Percentiles rank a stretch among this genome's conserved stretches.
These are phyloP conservation scores for Paracorniculantispora psalliotae DNA, from an alignment of 2,329 filamentous ascomycete species.

Conservation along the genomic window DNA sequence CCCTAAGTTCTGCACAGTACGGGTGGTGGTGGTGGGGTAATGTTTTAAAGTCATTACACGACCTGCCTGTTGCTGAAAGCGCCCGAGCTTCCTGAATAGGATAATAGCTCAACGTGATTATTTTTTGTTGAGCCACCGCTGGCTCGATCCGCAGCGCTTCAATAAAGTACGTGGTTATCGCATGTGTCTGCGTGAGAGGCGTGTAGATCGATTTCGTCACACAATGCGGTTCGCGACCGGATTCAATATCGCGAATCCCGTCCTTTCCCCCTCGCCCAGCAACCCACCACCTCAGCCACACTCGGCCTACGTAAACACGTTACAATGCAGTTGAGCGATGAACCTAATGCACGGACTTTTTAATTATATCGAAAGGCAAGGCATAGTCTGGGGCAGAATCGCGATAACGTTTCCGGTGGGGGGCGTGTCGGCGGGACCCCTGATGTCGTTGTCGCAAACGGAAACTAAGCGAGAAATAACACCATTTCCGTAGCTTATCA, in stretches of 20 bases:
- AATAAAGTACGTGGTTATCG: neutral
- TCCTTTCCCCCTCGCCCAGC: neutral
- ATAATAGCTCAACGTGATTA: neutral
- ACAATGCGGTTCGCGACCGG: neutral
- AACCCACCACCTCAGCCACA: constrained; percentile 2
- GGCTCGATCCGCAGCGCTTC: neutral
- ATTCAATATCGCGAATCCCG: neutral
- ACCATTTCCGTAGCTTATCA: neutral
- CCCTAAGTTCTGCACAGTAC: neutral
- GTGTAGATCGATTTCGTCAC: neutral
- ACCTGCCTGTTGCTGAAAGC: neutral
- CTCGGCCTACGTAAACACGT: neutral
- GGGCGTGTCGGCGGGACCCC: neutral
- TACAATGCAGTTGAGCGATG: neutral
- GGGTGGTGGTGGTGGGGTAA: neutral
- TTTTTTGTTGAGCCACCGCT: neutral
- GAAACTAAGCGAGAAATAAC: neutral
- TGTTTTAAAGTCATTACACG: neutral
- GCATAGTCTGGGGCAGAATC: constrained; percentile 7
- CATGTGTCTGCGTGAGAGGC: neutral
- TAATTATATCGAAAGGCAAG: neutral
- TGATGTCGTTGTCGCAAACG: neutral
- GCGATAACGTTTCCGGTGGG: neutral
- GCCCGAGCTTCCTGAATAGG: neutral
- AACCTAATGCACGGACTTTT: neutral